Conservation (phyloP, 805 yeast species). For the Alloascoidea hylecoeti region DNA sequence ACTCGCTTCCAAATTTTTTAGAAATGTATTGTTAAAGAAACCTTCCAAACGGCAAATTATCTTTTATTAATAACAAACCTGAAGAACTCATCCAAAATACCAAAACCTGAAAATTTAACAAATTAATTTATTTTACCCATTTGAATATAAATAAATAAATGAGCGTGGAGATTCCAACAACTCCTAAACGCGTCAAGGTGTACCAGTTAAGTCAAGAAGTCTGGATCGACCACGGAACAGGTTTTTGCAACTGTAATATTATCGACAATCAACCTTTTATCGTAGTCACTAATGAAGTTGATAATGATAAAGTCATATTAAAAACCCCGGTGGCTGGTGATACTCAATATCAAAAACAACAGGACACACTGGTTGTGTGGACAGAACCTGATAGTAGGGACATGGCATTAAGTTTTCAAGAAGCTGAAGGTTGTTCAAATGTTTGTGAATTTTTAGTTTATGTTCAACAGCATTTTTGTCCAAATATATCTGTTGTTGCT, state of each 20-base stretch:
- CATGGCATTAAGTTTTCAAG: slow-evolving; percentile 86
- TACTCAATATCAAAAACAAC: slow-evolving; percentile 84
- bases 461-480: slow-evolving; percentile 48
- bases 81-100: too few species aligned
- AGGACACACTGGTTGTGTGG: slow-evolving; percentile 92
- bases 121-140: too few species aligned
- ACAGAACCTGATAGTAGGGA: slow-evolving; percentile 56
- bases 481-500: slow-evolving; percentile 60
- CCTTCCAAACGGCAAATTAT: too few species aligned
- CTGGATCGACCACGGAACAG: slow-evolving; percentile 92
- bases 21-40: too few species aligned
- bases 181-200: slow-evolving; percentile 80
- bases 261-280: slow-evolving; percentile 35
- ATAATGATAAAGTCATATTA: slow-evolving; percentile 42
- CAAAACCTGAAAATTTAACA: too few species aligned
- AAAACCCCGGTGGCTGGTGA: slow-evolving; percentile 57
- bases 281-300: slow-evolving; percentile 58
- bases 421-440: slow-evolving; percentile 75
- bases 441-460: slow-evolving; percentile 68
- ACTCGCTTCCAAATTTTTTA: too few species aligned
- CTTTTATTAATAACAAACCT: too few species aligned
- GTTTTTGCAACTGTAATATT: slow-evolving; percentile 69
- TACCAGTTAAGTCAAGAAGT: slow-evolving; percentile 67
- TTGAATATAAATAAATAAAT: too few species aligned
- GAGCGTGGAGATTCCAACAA: slow-evolving; percentile 17